Percentiles rank a stretch among this genome's conserved stretches.
Conservation (phyloP, 2,329 filamentous ascomycete genomes). For the Aspergillus sp. region DNA sequence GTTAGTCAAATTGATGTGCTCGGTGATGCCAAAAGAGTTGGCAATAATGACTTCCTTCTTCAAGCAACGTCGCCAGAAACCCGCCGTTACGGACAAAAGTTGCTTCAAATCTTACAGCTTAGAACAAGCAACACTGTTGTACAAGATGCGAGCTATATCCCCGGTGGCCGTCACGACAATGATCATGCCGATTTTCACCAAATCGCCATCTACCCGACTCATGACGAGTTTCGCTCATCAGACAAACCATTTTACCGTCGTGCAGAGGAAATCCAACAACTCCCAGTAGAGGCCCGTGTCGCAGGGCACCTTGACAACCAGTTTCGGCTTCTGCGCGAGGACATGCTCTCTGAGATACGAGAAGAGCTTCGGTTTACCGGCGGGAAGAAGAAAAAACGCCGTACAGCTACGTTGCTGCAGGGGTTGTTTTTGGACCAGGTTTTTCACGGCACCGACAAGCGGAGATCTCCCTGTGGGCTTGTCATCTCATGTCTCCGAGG, state of each 20-base stretch:
- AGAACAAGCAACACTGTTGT: slow-evolving; percentile 18
- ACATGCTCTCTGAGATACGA: slow-evolving; percentile 66
- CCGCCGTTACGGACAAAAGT: slow-evolving; percentile 42
- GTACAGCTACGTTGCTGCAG: slow-evolving; percentile 40
- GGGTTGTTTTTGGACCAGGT: slow-evolving; percentile 42
- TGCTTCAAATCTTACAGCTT: slow-evolving; percentile 40
- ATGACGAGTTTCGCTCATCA: slow-evolving; percentile 60
- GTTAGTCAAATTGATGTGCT: slow-evolving; percentile 23
- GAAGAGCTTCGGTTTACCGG: slow-evolving; percentile 57
- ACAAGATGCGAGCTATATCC: slow-evolving; percentile 19
- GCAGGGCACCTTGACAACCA: slow-evolving; percentile 65
- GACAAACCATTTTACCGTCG: slow-evolving; percentile 57
- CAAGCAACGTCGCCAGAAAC: slow-evolving; percentile 26
- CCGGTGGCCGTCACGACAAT: slow-evolving; percentile 73
- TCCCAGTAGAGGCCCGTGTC: slow-evolving; percentile 38
- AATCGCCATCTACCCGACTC: slow-evolving; percentile 65
- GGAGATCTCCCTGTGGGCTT: slow-evolving; percentile 42
- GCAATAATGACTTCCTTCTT: slow-evolving; percentile 24
- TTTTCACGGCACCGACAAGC: slow-evolving; percentile 32
- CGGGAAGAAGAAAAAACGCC: slow-evolving; percentile 50
- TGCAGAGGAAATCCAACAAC: slow-evolving; percentile 50
- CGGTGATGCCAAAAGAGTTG: slow-evolving; percentile 28
- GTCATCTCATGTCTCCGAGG: neutral
- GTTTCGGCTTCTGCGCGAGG: slow-evolving; percentile 69
- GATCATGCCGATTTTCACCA: slow-evolving; percentile 62